Evolutionary conservation across 1,284 basidiomycete genomes (phyloP).

Genomic region (Tylopilus sp.): DNA sequence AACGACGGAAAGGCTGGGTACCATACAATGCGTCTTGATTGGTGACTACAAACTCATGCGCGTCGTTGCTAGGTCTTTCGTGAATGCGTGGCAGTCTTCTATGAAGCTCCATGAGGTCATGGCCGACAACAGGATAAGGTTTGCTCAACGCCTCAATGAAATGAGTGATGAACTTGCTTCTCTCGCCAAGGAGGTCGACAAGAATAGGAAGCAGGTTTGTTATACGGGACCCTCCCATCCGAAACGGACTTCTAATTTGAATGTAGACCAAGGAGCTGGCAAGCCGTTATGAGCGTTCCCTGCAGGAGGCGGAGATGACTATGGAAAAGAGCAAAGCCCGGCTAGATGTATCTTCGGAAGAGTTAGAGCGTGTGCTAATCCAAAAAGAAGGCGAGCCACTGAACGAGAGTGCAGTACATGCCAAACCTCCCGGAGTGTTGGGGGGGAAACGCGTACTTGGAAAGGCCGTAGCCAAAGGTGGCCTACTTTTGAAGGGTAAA

Average conservation of each 20-base stretch:
- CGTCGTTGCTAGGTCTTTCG: constrained; percentile 63
- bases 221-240: constrained; percentile 5
- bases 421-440: constrained; percentile 47
- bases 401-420: constrained; percentile 73
- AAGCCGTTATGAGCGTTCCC: constrained; percentile 77
- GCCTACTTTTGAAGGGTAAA: constrained; percentile 87
- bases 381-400: constrained; percentile 92
- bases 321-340: constrained; percentile 90
- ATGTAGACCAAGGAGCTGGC: constrained; percentile 85
- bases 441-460: constrained; percentile 76
- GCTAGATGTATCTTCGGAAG: constrained; percentile 89
- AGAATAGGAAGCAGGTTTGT: constrained; percentile 81
- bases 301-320: constrained; percentile 84
- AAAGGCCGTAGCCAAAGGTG: constrained; percentile 90
- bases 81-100: constrained; percentile 82
- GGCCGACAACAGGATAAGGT: constrained; percentile 84
- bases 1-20: constrained; percentile 95
- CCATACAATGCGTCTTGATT: constrained; percentile 20
- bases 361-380: constrained; percentile 89
- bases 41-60: constrained; percentile 9
- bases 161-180: constrained; percentile 93
- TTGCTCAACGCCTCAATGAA: constrained; percentile 84
- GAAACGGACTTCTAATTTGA: constrained; percentile 12
- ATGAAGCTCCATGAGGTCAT: constrained; percentile 87
- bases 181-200: constrained; percentile 90